phyloP scores from a whole-genome alignment of 345 rosid species.

The Lagerstroemia speciosa region DNA sequence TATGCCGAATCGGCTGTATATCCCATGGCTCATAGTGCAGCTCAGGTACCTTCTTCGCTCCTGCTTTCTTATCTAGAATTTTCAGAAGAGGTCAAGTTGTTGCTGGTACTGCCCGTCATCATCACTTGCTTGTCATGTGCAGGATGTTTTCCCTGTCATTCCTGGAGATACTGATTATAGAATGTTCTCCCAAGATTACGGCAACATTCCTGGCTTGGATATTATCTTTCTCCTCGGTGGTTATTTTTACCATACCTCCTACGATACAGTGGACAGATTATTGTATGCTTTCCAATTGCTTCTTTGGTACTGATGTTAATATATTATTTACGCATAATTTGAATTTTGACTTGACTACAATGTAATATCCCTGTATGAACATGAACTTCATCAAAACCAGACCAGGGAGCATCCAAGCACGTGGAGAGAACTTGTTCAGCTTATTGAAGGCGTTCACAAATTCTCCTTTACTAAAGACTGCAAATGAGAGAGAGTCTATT shows the following conservation, averaged over 20 bases:
- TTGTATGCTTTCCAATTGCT: conserved; percentile 57
- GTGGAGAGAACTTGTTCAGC: conserved; percentile 83
- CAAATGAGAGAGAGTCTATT: conserved; percentile 44
- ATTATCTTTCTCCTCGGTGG: conserved; percentile 94
- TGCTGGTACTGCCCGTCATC: not conserved
- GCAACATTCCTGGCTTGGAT: conserved; percentile 90
- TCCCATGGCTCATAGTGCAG: conserved; percentile 98
- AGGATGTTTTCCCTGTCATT: conserved; percentile 87
- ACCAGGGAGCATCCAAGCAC: conserved; percentile 98
- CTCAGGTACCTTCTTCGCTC: conserved; percentile 47
- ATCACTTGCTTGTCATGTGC: conserved; percentile 8
- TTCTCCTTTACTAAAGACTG: conserved; percentile 61
- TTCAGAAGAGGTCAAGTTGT: not conserved
- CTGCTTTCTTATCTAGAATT: not conserved
- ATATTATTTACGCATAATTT: not conserved
- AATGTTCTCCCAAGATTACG: conserved; percentile 83
- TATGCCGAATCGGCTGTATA: conserved; percentile 77
- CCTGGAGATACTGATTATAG: conserved; percentile 98
- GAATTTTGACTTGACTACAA: conserved; percentile 13
- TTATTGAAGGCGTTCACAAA: conserved; percentile 66
- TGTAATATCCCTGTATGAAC: conserved; percentile 18
- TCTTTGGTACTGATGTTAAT: conserved; percentile 41
- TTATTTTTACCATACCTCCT: conserved; percentile 95
- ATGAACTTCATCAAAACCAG: conserved; percentile 34
- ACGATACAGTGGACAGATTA: conserved; percentile 90